Percentiles rank a stretch among this genome's conserved stretches.
Conservation (phyloP, 495 filamentous ascomycete genomes). For the Staphylotrichum longicolle region DNA sequence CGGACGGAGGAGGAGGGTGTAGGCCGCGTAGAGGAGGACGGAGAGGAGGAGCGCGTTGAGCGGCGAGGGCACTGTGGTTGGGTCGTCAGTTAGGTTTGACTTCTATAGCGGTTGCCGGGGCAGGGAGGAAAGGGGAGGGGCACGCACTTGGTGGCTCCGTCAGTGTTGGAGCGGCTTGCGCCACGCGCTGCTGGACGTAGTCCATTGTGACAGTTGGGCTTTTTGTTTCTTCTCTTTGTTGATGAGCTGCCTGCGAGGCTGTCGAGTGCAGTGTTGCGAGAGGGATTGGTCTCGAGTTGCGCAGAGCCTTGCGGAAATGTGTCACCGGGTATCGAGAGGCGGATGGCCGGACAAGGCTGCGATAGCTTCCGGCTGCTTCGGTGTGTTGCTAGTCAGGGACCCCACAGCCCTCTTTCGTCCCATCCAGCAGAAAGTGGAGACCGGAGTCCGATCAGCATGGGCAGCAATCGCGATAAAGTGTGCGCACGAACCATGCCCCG, state of each 20-base stretch:
- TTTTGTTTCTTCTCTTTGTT: not conserved
- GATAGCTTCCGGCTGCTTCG: not conserved
- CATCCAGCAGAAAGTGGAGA: not conserved
- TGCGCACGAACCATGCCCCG: not conserved
- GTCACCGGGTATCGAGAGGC: not conserved
- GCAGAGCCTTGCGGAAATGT: not conserved
- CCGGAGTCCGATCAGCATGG: too few relatives aligned
- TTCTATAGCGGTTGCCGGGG: conserved; percentile 9
- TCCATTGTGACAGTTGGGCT: conserved; percentile 41
- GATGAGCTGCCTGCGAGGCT: too few relatives aligned
- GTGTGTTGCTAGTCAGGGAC: too few relatives aligned
- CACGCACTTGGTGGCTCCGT: conserved; percentile 20
- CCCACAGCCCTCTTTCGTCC: too few relatives aligned
- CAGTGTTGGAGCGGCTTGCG: conserved; percentile 44
- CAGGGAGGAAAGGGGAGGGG: conserved; percentile 26
- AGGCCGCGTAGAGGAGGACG: conserved; percentile 66
- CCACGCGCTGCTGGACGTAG: conserved; percentile 55
- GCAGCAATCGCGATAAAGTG: not conserved
- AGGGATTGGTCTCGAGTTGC: too few relatives aligned
- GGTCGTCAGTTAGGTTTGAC: conserved; percentile 21
- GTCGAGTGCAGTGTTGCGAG: too few relatives aligned
- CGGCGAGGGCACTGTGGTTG: conserved; percentile 59
- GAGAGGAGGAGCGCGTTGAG: conserved; percentile 75
- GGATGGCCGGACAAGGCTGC: not conserved
- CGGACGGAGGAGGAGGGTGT: conserved; percentile 59